Percentiles rank a stretch among this genome's conserved stretches.
These are phyloP conservation scores for Aspergillus aculeatus DNA, from an alignment of 2,329 filamentous ascomycete genomes.

Conservation along the genomic window DNA sequence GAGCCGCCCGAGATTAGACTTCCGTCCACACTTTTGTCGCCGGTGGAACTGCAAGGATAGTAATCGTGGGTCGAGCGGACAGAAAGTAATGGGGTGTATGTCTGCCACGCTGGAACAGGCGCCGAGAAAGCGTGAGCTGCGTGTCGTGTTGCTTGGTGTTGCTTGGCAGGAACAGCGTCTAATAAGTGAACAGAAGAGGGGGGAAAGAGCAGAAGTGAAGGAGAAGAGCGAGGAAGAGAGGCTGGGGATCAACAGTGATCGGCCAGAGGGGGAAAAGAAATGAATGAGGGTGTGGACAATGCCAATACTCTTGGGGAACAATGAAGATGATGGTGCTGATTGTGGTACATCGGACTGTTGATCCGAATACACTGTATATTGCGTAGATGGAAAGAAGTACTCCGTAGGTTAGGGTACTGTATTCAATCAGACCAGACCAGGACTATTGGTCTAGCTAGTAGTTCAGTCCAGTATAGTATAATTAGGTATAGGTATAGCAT, in stretches of 20 bases:
- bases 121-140: neutral
- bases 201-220: neutral
- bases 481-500: too few species aligned
- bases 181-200: neutral
- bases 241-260: neutral
- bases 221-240: neutral
- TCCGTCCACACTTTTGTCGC: neutral
- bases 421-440: too few species aligned
- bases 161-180: neutral
- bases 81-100: neutral
- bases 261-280: neutral
- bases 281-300: neutral
- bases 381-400: too few species aligned
- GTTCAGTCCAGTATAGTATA: too few species aligned
- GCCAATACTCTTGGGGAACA: neutral
- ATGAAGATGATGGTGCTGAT: too few species aligned
- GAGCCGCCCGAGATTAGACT: conserved; percentile 6
- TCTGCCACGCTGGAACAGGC: neutral
- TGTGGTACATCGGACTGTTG: neutral
- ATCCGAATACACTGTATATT: neutral
- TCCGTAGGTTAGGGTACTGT: too few species aligned
- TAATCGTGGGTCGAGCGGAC: neutral
- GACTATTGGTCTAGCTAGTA: too few species aligned
- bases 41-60: neutral
- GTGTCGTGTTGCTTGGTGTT: neutral